These are phyloP conservation scores for Wallacemonas rigidus DNA, from an alignment of 208 protist genomes.

Conservation along the genomic window DNA sequence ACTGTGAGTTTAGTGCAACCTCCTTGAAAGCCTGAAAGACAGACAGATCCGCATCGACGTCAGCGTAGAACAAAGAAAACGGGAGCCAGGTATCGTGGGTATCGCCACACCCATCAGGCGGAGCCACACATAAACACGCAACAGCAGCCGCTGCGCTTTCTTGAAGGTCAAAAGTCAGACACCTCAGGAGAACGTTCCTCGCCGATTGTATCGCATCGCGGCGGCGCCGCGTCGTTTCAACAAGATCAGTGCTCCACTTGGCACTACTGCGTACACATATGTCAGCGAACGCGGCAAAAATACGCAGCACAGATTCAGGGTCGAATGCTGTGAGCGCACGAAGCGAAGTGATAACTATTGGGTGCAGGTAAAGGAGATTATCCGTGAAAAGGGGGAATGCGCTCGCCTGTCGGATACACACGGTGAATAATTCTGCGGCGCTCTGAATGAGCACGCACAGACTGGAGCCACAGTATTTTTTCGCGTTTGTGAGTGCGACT, in stretches of 20 bases:
- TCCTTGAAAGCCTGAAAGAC: slow-evolving; percentile 1
- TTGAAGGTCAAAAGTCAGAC: slow-evolving; percentile 5
- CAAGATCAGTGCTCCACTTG: neutral
- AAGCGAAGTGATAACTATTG: neutral
- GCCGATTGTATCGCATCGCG: neutral
- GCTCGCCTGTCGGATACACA: neutral
- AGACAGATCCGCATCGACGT: slow-evolving; percentile 1
- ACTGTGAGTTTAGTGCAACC: neutral
- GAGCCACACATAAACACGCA: neutral
- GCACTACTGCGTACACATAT: neutral
- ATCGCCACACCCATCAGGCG: too few species aligned
- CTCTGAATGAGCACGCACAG: neutral
- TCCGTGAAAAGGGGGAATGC: slow-evolving; percentile 8
- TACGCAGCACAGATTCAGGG: neutral
- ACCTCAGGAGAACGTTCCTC: neutral
- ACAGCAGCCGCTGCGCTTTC: neutral
- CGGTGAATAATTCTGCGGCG: neutral
- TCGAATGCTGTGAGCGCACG: slow-evolving; percentile 1
- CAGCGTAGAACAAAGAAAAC: neutral
- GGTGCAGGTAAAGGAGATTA: slow-evolving; percentile 10
- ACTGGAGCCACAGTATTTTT: slow-evolving; percentile 6
- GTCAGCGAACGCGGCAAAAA: neutral
- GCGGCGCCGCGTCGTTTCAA: neutral
- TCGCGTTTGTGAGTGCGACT: slow-evolving; percentile 12
- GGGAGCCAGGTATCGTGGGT: too few species aligned